Conservation (phyloP, 2,329 filamentous ascomycete genomes). For the Sordariomycetes sp. region DNA sequence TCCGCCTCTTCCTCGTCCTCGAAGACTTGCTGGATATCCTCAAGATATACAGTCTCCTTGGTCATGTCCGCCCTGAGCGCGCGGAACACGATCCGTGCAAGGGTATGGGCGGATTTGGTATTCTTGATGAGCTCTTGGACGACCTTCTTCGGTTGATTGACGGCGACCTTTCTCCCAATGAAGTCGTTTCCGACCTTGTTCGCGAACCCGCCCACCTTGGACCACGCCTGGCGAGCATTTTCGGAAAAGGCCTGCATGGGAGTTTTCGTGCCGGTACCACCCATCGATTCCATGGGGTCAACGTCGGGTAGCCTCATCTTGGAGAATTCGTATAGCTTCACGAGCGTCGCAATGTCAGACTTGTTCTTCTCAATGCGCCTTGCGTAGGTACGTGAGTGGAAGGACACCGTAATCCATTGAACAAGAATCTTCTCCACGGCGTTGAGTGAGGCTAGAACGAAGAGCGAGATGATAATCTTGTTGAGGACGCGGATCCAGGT, state of each 20-base stretch:
- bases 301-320: constrained; percentile 55
- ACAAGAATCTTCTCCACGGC: constrained; percentile 87
- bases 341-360: constrained; percentile 58
- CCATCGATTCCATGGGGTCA: constrained; percentile 22
- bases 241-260: constrained; percentile 62
- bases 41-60: constrained; percentile 61
- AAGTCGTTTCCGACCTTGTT: constrained; percentile 84
- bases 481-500: constrained; percentile 68
- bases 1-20: constrained; percentile 75
- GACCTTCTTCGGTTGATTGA: constrained; percentile 73
- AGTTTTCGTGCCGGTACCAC: constrained; percentile 50
- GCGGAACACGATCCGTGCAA: constrained; percentile 79
- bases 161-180: constrained; percentile 60
- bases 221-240: constrained; percentile 62
- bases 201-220: constrained; percentile 73
- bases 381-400: constrained; percentile 82
- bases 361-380: constrained; percentile 89
- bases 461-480: constrained; percentile 77
- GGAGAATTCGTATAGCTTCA: constrained; percentile 52
- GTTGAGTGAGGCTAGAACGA: constrained; percentile 69
- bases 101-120: constrained; percentile 62
- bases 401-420: constrained; percentile 86
- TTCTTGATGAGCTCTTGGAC: constrained; percentile 64
- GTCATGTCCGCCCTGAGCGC: constrained; percentile 51
- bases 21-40: constrained; percentile 70